Evolutionary conservation across 208 protist genomes (phyloP), one percentile per base, ranked within the genome.

Genomic region (Trypanosoma lewisi): DNA sequence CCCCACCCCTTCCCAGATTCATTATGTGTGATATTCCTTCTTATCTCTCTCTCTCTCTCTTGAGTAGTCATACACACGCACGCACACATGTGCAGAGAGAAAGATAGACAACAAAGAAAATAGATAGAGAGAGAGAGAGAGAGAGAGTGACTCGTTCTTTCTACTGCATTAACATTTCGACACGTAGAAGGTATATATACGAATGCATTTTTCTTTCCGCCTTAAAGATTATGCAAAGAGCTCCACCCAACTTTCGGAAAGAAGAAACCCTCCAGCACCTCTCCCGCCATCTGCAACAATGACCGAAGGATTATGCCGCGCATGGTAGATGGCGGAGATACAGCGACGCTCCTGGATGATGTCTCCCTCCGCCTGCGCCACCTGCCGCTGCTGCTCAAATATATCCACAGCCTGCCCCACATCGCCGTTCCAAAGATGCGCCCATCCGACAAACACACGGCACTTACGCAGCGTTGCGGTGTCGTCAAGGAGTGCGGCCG

Each of bases 391-490:
- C 7, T 37, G 37, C 11, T 65, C 28, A 33, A 92, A 89, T 6
- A 88, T 65, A 12, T 45, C 49, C 3, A 84, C 49, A 8, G 85
- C 85, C 11, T 61, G 62, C 11, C 21, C 19, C 4, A 56, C 53
- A 41, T 82, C 52, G 21, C 80, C 78, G 55, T 75, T 82, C 83
- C 86, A 93, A 30, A 93, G 51, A 54, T 77, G 60, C 4, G 82
- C 77, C 86, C 86, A 93, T 6, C 78, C 86, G 30, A 89, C 68
- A 50, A 93, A 93, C 16, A 89, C 50, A 5, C 81, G 80, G 59
- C 80, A 86, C 72, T 84, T 87, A 28, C 61, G 54, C 42, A 65
- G 51, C 27, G 78, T 73, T 6, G 14, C 54, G 19, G 67, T 77
- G 34, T 89, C 78, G 36, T 61, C 28, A 16, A 89, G 37, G 27